Base-by-base conservation (phyloP, 768 basidiomycete genomes). In the Leccinum subgranulosum region DNA sequence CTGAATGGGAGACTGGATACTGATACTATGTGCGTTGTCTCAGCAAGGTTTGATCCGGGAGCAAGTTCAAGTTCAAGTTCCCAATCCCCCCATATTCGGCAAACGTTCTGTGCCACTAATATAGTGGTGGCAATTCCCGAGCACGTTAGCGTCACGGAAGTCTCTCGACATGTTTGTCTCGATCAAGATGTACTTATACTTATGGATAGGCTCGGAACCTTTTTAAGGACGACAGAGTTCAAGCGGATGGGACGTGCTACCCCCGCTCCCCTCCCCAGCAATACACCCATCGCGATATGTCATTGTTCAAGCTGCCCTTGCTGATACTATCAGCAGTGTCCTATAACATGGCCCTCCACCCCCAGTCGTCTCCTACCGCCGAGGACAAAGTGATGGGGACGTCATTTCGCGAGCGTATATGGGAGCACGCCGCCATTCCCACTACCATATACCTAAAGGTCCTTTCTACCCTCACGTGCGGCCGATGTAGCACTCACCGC, bases 331-430 rank as follows among this genome's bases (percentile, higher is more conserved):
- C 63, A 9, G 54, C 63, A 0, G 6, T 51, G 2, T 56, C 34
- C 9, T 65, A 45, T 17, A 56, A 65, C 17, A 4, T 56, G 6
- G 56, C 49, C 25, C 49, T 61, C 7, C 12, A 17, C 0, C 6
- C 4, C 4, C 12, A 52, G 1, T 2, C 51, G 1, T 11, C 34
- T 3, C 23, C 29, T 11, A 8, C 49, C 7, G 17, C 51, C 0
- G 56, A 54, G 15, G 63, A 65, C n/a, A 53, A 36, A 8, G 6
- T 65, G 6, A 55, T 56, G 25, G 45, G 43, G 14, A 34, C 48
- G 9, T 48, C 59, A 6, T n/a, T 25, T 1, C 54, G 36, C 5
- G 59, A 64, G 34, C 36, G 31, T 11, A 28, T 57, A 14, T 64
- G 62, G 63, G 21, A 6, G 3, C 46, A 54, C n/a, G 46, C 12